Evolutionary conservation across 257 asterid genomes (phyloP).

Genomic region (Primulina huaijiensis): DNA sequence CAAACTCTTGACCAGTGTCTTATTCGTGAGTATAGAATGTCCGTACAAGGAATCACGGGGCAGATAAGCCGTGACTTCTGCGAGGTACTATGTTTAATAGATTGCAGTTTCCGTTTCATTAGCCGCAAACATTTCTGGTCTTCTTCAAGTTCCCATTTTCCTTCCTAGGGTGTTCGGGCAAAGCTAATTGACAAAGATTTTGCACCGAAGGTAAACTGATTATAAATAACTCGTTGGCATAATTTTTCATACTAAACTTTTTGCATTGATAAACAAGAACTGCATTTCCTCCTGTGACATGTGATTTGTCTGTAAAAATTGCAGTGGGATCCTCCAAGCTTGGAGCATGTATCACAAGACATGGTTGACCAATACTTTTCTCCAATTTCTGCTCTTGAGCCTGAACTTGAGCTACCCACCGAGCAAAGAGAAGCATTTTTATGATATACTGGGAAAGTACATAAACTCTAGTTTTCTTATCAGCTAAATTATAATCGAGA

Average conservation of each 20-base stretch:
- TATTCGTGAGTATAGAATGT: slow-evolving; percentile 85
- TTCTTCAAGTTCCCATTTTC: slow-evolving; percentile 18
- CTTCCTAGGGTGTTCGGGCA: slow-evolving; percentile 80
- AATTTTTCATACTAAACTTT: background rate
- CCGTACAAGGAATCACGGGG: slow-evolving; percentile 65
- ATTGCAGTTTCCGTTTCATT: slow-evolving; percentile 6
- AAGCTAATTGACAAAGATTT: slow-evolving; percentile 72
- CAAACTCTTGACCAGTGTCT: slow-evolving; percentile 91
- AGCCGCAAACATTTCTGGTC: slow-evolving; percentile 4
- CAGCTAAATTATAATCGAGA: too few species aligned
- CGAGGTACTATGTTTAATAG: slow-evolving; percentile 50
- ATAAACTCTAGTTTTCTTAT: too few species aligned
- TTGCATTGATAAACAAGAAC: background rate
- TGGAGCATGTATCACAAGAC: slow-evolving; percentile 73
- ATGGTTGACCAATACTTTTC: slow-evolving; percentile 84
- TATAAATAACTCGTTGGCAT: background rate
- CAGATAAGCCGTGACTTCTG: slow-evolving; percentile 61
- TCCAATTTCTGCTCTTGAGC: slow-evolving; percentile 62
- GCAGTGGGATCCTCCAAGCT: slow-evolving; percentile 97
- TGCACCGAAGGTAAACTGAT: slow-evolving; percentile 64
- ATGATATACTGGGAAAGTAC: slow-evolving; percentile 18
- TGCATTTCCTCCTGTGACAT: background rate
- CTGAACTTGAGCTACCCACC: slow-evolving; percentile 79
- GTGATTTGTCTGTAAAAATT: slow-evolving; percentile 5
- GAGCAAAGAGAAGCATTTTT: slow-evolving; percentile 79